These are phyloP conservation scores for Pisolithus tinctorius DNA, from an alignment of 768 basidiomycete genomes.

Conservation along the genomic window DNA sequence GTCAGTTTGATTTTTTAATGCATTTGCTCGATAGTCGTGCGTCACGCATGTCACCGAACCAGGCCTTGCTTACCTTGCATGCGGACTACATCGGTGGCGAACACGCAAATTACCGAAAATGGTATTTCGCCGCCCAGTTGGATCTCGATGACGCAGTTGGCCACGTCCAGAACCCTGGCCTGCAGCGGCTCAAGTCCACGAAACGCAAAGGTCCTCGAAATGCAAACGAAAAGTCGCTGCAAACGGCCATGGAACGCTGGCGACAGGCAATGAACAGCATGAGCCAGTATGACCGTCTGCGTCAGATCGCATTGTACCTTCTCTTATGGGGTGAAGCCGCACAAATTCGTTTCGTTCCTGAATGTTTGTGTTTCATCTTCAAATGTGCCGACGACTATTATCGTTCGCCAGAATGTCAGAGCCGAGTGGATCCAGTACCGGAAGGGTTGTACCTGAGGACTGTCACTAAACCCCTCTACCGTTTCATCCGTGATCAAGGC, in stretches of 20 bases:
- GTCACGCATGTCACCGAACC: slow-evolving; percentile 94
- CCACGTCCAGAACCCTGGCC: slow-evolving; percentile 83
- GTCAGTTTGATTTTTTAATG: slow-evolving; percentile 95
- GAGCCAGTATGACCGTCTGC: slow-evolving; percentile 94
- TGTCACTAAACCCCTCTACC: slow-evolving; percentile 90
- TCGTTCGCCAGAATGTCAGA: slow-evolving; percentile 97
- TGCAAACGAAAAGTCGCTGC: slow-evolving; percentile 56
- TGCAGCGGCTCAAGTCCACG: slow-evolving; percentile 75
- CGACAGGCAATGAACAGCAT: slow-evolving; percentile 97
- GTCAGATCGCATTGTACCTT: slow-evolving; percentile 92
- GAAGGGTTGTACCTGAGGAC: slow-evolving; percentile 92
- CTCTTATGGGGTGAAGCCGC: slow-evolving; percentile 98
- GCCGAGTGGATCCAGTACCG: slow-evolving; percentile 81
- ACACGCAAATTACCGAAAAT: slow-evolving; percentile 98
- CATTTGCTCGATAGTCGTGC: slow-evolving; percentile 94
- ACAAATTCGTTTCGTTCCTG: slow-evolving; percentile 93
- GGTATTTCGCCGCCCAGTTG: slow-evolving; percentile 99
- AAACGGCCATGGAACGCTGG: slow-evolving; percentile 88
- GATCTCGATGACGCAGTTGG: slow-evolving; percentile 98
- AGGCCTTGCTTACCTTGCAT: slow-evolving; percentile 90
- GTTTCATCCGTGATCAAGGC: slow-evolving; percentile 95
- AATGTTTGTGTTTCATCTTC: slow-evolving; percentile 99
- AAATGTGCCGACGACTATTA: slow-evolving; percentile 99
- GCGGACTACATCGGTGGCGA: slow-evolving; percentile 99
- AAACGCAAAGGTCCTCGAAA: slow-evolving; percentile 53